Base-by-base conservation (phyloP, 2,329 filamentous ascomycete genomes). In the Thelonectria olida region DNA sequence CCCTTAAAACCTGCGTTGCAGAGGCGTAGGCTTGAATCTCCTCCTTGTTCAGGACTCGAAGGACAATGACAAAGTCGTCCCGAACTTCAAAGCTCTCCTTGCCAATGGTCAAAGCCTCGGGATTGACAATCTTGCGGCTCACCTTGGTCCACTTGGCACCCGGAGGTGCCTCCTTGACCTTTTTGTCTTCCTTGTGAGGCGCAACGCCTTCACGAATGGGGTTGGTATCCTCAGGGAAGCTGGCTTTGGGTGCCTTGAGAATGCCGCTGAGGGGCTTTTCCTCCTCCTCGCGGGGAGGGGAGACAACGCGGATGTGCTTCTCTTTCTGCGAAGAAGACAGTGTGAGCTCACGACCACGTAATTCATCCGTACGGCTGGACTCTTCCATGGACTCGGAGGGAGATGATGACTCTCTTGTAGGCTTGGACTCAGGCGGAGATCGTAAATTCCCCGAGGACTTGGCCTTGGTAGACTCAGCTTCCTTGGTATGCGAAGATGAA, bases 71-170 rank as follows among this genome's bases (percentile, higher is more conserved):
- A 76, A 93, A 96, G 72, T 97, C 93, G 61, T 93, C 87, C n/a
- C 93, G 87, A 70, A 96, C 92, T 77, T 98, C 95, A 68, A 91
- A 98, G 27, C 95, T 85, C 79, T 97, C 94, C 70, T 96, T 92
- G n/a, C 92, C 91, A 63, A 92, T 85, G 59, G 92, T 91, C 48
- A 98, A 80, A 1, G 94, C 93, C 68, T 95, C 91, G 0, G 94
- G 93, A 69, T 96, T 97, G 70, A 98, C 94, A 56, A 97, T 85
- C 67, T 90, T 89, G 58, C 94, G 88, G 74, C 91, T 92, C 73
- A 98, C 94, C 80, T 96, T 97, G 47, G 94, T 97, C 94, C 94
- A 97, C 55, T 93, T 87, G 31, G 94, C 94, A 58, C 91, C 92
- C 0, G 89, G 79, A 0, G 91, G 91, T 28, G 93, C 92, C 38